Evolutionary conservation across 108 stramenopile genomes (phyloP), one percentile per base, ranked within the genome.

Genomic region (Skeletonema potamos): DNA sequence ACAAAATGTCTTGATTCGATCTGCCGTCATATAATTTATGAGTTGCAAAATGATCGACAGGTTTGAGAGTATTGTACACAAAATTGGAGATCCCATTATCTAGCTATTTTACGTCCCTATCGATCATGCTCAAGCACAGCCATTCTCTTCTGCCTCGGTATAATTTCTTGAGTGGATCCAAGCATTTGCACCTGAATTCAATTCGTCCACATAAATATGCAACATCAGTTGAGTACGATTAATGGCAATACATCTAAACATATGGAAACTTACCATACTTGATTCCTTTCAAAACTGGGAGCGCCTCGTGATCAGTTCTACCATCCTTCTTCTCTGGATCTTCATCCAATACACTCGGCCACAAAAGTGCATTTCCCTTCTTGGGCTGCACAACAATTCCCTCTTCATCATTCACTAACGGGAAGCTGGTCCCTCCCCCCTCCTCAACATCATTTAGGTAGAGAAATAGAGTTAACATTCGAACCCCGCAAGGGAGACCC

Each of bases 401-500:
- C 39, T 41, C 4, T 0, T n/a, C 4, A 41, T 41, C n/a, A 24
- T 59, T 70, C 2, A 82, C 33, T 0, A 67, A 22, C 12, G 82
- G 82, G 62, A 88, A 88, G 24, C 54, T 34, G 0, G 87, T 88
- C 18, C 85, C 65, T 8, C 85, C 87, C 2, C 85, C 87, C 13
- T 68, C 81, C 33, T 84, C 83, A 6, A 86, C 94, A 48, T 93
- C 89, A 46, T 88, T 91, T 41, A 97, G 68, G 66, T 97, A 97
- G 13, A 97, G 62, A 61, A 89, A 97, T 32, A 91, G 90, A 39
- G 67, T 94, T 74, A 93, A 58, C 57, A 97, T 93, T 15, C 96
- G 83, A 18, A 91, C 90, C 17, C 96, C 96, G 43, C 79, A 81
- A 11, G 84, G 85, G 58, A 84, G 72, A n/a, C 72, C 74, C 15